Base-by-base conservation (phyloP, 2,329 filamentous ascomycete species). In the Teratosphaeria nubilosa region DNA sequence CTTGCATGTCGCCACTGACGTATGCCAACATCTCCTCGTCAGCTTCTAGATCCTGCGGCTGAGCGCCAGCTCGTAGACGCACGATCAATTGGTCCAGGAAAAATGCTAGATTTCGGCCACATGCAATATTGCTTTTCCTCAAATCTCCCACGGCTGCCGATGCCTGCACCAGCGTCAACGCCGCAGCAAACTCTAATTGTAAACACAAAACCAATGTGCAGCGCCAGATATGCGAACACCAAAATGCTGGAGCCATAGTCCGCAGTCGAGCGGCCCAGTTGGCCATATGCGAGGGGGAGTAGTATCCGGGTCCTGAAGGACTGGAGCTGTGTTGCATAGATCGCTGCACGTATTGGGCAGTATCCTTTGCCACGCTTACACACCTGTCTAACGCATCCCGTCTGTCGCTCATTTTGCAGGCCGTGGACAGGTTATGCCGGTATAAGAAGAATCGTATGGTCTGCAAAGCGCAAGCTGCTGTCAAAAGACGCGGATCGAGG, bases 11-110 rank as follows among this genome's bases (percentile, higher is more conserved):
- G 0, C 86, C 88, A 31, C 88, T 92, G 0, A 88, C 84, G 66
- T 96, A 96, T 0, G 86, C 89, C 30, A 97, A 76, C 65, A 97
- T 81, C 70, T 96, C 92, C 69, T 97, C 91, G 67, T 99, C 91
- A 2, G 79, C 78, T 52, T 84, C 81, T 1, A 82, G 68, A 51
- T 72, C 69, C 34, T 73, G 68, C 31, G 71, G 71, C 2, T 66
- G 67, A 0, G 70, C 64, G 16, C 74, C 73, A 25, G 72, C 76
- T 11, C 77, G 78, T 20, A 80, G 65, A 41, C 81, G 81, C 34
- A 83, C 81, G 1, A 84, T 75, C 2, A 97, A 73, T 5, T 79
- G 77, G 3, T 84, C 83, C 5, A 92, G 73, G 70, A 97, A 96
- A 71, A 95, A 96, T 0, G 83, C 79, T 2, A 96, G 75, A 67